Evolutionary conservation across 768 basidiomycete species (phyloP).

Genomic region (Suillus subaureus): DNA sequence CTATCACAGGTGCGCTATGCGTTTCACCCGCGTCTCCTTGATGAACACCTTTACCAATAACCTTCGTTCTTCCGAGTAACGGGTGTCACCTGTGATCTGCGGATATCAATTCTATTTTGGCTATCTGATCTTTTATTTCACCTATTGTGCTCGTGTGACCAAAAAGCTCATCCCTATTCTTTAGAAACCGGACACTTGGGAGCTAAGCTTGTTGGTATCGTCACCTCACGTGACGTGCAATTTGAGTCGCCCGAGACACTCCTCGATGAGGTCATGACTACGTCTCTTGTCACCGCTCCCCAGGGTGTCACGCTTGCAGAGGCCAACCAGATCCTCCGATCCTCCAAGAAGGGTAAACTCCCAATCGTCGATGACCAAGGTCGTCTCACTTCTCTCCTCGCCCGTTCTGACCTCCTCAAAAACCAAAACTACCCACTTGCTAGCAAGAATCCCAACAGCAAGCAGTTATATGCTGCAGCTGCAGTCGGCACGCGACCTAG

Average conservation of each 20-base stretch:
- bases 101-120: slow-evolving; percentile 44
- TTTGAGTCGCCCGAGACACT: slow-evolving; percentile 71
- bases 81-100: slow-evolving; percentile 74
- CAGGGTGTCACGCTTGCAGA: slow-evolving; percentile 88
- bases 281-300: slow-evolving; percentile 79
- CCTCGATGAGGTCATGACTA: slow-evolving; percentile 91
- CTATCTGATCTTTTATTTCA: slow-evolving; percentile 20
- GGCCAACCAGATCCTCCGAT: slow-evolving; percentile 92
- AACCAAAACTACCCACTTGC: slow-evolving; percentile 97
- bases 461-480: slow-evolving; percentile 96
- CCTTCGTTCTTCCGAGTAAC: slow-evolving; percentile 92
- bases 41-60: slow-evolving; percentile 58
- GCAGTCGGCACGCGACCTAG: slow-evolving; percentile 91
- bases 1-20: slow-evolving; percentile 88
- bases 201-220: slow-evolving; percentile 93
- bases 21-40: slow-evolving; percentile 10
- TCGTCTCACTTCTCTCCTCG: slow-evolving; percentile 79
- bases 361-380: slow-evolving; percentile 76
- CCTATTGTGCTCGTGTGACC: slow-evolving; percentile 5
- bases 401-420: slow-evolving; percentile 96
- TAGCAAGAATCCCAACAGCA: slow-evolving; percentile 85
- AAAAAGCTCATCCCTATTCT: slow-evolving; percentile 21
- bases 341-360: slow-evolving; percentile 97
- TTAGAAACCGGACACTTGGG: slow-evolving; percentile 85
- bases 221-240: slow-evolving; percentile 95